Evolutionary conservation across 805 yeast genomes (phyloP), one percentile per base, ranked within the genome.

Genomic region (Yarrowia osloensis): DNA sequence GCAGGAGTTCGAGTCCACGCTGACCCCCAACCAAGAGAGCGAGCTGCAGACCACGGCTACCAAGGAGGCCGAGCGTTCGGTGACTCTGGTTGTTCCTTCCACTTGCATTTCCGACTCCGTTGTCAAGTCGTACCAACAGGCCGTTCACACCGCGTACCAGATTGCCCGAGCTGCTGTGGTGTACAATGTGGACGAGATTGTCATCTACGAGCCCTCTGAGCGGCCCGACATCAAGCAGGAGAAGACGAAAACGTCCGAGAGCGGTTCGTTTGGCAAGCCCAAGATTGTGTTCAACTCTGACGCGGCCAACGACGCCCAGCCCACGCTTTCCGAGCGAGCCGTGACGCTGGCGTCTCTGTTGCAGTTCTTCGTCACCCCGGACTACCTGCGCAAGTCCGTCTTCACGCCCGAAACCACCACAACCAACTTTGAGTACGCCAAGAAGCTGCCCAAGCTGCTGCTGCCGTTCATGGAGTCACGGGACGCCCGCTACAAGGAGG

Each of bases 351-450:
- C 94, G 1, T 80, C 87, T 0, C 79, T 92, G 44, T 78, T 92
- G 67, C 96, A 91, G 74, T 91, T 80, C 74, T 90, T 90, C 73
- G 86, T 91, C 17, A 91, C 97, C 0, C 97, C 97, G 1, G 89
- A 91, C 59, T 90, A 92, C 73, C 80, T 92, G 49, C 84, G 87
- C 21, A 87, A 87, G 69, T 77, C 87, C 1, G 81, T 88, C 4
- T 90, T 91, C 78, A 81, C 82, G 69, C 78, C 72, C 33, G 81
- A 26, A 77, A 80, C 70, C 19, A 35, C 59, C 29, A 35, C 67
- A 17, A 67, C 72, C 40, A 82, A 85, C 73, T 85, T 89, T 74
- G 81, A 81, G 66, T 82, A 84, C 69, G 97, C 97, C 0, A 80
- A 81, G 39, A 85, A 83, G 70, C 81, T 89, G 68, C 97, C 97